phyloP scores from a whole-genome alignment of 495 filamentous ascomycete species.

The Talaromyces adpressus region DNA sequence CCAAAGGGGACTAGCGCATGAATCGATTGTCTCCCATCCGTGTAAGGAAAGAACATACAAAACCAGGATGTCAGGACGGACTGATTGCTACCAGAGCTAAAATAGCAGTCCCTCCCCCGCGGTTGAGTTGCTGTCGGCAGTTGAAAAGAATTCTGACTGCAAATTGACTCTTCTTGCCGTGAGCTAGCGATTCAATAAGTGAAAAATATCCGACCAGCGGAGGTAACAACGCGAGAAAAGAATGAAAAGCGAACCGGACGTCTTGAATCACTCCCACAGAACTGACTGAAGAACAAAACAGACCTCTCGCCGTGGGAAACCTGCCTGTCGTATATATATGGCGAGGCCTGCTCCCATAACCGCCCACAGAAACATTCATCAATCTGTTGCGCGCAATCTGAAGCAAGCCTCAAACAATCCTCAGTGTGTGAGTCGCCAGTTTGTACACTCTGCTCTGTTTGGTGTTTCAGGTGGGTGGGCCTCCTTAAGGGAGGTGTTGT shows the following conservation, averaged over 20 bases:
- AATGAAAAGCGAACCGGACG: background rate
- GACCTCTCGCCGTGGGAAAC: background rate
- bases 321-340: background rate
- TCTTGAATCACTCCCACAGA: background rate
- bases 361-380: background rate
- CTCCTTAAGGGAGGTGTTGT: background rate
- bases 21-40: no score
- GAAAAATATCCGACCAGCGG: background rate
- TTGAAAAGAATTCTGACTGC: background rate
- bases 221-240: background rate
- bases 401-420: slow-evolving; percentile 3
- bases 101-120: no score
- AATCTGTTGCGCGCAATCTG: slow-evolving; percentile 1
- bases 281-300: background rate
- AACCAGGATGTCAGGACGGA: background rate
- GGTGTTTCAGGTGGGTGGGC: slow-evolving; percentile 6
- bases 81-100: no score
- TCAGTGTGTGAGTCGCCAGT: background rate
- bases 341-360: background rate
- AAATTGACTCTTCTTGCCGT: background rate
- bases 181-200: background rate
- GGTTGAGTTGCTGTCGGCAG: no score
- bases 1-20: background rate
- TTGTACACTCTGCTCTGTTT: background rate
- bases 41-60: background rate